Evolutionary conservation across 2,329 filamentous ascomycete species (phyloP), one percentile per base, ranked within the genome.

Genomic region (Didymosphaeria variabile): DNA sequence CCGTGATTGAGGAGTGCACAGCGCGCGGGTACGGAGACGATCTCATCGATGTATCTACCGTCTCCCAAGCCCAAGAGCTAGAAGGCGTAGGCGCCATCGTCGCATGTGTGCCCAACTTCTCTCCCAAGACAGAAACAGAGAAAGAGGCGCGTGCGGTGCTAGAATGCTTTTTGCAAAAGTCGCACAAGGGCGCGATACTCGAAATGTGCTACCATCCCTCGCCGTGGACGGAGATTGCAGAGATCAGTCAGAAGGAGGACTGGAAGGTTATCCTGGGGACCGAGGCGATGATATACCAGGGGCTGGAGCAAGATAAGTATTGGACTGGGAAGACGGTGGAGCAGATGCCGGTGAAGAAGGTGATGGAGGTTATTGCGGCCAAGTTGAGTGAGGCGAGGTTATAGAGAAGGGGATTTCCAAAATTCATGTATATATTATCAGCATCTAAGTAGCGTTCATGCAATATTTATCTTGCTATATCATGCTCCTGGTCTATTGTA

Each of bases 131-230:
- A 0, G 77, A 82, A 1, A 85, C 84, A 31, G 91, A 95, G 81
- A 80, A 83, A 31, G 79, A 82, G 45, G 87, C 90, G 4, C 81
- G 91, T 1, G 75, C 77, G 1, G 83, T 92, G 0, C 76, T 85
- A 0, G 82, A 87, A 69, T 75, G 80, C 3, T 84, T 86, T 55
- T 61, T 86, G 36, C 66, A 66, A 29, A 83, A 82, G 57, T 72
- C 81, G 32, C 79, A 85, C 62, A 90, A 90, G 77, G 91, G 90
- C 7, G 87, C 87, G 7, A 86, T 94, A 59, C 76, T 94, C 61
- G 91, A 94, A 77, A 94, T 94, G 91, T 93, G 91, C 81, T 94
- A 94, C 75, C 91, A 93, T 73, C 91, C 91, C 0, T 77, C 83
- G 2, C 89, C 90, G 0, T 75, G 68, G 66, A 94, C 91, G 0